A percentile compares a stretch with the other conserved stretches of the same genome.
Conservation (phyloP, 306 rosid genomes). For the Phaseolus lunatus region DNA sequence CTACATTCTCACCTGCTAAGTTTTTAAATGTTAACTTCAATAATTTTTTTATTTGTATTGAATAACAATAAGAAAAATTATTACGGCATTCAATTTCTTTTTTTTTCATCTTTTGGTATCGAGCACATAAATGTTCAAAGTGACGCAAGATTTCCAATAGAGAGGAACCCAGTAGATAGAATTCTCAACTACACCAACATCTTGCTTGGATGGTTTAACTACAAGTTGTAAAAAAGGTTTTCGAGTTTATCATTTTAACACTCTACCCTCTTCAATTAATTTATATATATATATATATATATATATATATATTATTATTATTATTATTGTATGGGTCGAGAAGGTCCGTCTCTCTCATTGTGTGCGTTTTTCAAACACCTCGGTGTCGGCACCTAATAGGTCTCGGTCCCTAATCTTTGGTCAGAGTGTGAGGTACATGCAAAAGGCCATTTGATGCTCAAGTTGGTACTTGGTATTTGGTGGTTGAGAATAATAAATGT, state of each 20-base stretch:
- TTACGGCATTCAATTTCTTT: neutral
- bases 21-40: too few relatives aligned
- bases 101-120: too few relatives aligned
- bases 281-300: neutral
- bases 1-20: neutral
- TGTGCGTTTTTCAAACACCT: too few relatives aligned
- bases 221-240: neutral
- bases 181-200: conserved; percentile 33
- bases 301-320: too few relatives aligned
- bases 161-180: conserved; percentile 49
- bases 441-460: too few relatives aligned
- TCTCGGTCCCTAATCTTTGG: too few relatives aligned
- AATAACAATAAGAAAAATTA: neutral
- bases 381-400: too few relatives aligned
- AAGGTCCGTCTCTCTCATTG: too few relatives aligned
- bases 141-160: conserved; percentile 49
- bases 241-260: neutral
- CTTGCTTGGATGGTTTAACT: conserved; percentile 15
- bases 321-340: too few relatives aligned
- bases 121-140: conserved; percentile 36
- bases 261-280: neutral
- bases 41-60: neutral
- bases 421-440: too few relatives aligned
- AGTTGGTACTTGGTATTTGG: too few relatives aligned
- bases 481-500: too few relatives aligned